Evolutionary conservation across 1,139 yeast genomes (phyloP), one percentile per base, ranked within the genome.

Genomic region (Yamadazyma dendronema): DNA sequence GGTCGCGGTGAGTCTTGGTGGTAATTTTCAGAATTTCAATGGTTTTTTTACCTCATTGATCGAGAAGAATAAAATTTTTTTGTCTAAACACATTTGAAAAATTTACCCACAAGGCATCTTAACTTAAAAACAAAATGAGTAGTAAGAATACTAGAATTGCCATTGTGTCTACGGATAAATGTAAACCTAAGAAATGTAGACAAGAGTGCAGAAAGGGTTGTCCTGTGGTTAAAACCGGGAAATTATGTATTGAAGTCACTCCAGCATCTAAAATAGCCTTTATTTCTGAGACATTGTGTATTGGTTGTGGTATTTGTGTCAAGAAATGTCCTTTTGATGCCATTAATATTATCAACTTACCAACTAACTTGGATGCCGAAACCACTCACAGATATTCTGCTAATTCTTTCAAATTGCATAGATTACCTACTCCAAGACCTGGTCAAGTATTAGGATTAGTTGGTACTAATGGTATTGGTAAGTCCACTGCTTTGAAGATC

Each of bases 301-400:
- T 92, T 56, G 98, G 98, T 61, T 92, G 98, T 74, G 98, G 98
- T 89, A 92, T 92, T 55, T 92, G 98, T 76, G 96, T 89, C 36
- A 92, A 92, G 65, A 92, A 89, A 62, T 92, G 98, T 68, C 98
- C 98, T 21, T 92, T 92, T 59, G 96, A 90, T 55, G 98, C 98
- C 49, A 90, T 92, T 54, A 84, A 79, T 58, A 90, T 92, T 61
- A 92, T 92, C 70, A 92, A 92, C 59, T 74, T 92, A 62, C 98
- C 98, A 47, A 92, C 98, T 28, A 89, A 92, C 62, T 76, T 92
- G 62, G 97, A 90, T 36, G 71, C 74, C 37, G 92, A 92, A 64
- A 94, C 92, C 41, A 89, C 97, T 29, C 97, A 92, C 65, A 82
- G 98, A 73, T 92, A 92, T 65, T 87, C 97, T 34, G 98, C 97